phyloP scores from a whole-genome alignment of 2,329 filamentous ascomycete genomes.

The Trichoderma atroviride region DNA sequence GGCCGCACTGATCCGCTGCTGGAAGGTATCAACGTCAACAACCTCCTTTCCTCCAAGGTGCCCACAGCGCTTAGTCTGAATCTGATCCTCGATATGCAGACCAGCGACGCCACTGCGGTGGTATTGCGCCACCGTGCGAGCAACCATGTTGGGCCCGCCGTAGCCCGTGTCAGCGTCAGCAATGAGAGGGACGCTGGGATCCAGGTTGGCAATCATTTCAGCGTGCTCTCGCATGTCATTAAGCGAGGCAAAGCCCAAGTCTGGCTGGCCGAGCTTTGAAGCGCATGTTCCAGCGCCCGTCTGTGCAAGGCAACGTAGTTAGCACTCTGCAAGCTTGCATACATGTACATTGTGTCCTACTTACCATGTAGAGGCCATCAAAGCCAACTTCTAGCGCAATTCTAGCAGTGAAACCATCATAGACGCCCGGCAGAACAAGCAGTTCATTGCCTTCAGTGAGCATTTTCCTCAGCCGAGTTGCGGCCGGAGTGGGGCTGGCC shows the following conservation, averaged over 20 bases:
- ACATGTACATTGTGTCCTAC: conserved; percentile 27
- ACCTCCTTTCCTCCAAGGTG: conserved; percentile 64
- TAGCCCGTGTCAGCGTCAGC: conserved; percentile 64
- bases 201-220: conserved; percentile 63
- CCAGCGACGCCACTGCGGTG: conserved; percentile 59
- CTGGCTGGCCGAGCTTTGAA: conserved; percentile 63
- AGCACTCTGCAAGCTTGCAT: neutral
- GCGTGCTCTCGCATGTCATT: conserved; percentile 66
- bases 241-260: conserved; percentile 64
- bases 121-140: conserved; percentile 56
- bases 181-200: conserved; percentile 60
- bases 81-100: conserved; percentile 65
- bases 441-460: conserved; percentile 46
- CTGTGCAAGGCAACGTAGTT: conserved; percentile 38
- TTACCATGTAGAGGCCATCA: conserved; percentile 68
- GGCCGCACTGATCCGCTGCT: conserved; percentile 59
- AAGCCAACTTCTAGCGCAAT: conserved; percentile 65
- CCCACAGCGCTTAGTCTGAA: conserved; percentile 67
- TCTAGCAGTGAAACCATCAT: conserved; percentile 67
- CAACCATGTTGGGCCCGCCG: conserved; percentile 55
- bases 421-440: conserved; percentile 66
- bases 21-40: conserved; percentile 55
- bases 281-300: conserved; percentile 66
- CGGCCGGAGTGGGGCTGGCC: conserved; percentile 31
- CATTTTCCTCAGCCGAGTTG: conserved; percentile 45